Percentiles rank a stretch among this genome's conserved stretches.
Conservation (phyloP, 345 rosid species). For the Bretschneidera sinensis region DNA sequence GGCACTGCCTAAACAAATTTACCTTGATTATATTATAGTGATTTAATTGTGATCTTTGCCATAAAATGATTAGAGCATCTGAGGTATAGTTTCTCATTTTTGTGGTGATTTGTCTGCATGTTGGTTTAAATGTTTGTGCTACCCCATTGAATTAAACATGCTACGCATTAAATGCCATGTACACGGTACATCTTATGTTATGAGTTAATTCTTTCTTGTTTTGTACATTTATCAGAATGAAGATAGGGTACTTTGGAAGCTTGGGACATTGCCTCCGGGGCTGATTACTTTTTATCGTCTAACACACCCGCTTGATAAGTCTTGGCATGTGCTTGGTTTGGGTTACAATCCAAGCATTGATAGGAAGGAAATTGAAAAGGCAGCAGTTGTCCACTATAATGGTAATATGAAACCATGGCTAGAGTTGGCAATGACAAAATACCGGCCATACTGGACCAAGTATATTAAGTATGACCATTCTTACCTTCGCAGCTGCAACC, state of each 20-base stretch:
- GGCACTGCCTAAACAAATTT: no score
- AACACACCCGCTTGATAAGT: constrained; percentile 80
- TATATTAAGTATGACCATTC: constrained; percentile 90
- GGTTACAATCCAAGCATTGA: constrained; percentile 93
- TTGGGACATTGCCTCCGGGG: constrained; percentile 99
- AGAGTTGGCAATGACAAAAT: constrained; percentile 93
- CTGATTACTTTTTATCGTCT: constrained; percentile 86
- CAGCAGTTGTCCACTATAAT: constrained; percentile 93
- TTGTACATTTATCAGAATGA: constrained; percentile 61
- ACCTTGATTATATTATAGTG: no score
- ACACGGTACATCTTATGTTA: background rate
- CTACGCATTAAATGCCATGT: no score
- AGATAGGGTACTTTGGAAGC: constrained; percentile 92
- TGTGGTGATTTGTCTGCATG: no score
- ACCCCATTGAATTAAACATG: background rate
- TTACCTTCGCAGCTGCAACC: constrained; percentile 71
- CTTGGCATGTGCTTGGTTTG: constrained; percentile 97
- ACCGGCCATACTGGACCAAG: constrained; percentile 84
- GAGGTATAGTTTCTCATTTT: no score
- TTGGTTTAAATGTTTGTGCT: background rate
- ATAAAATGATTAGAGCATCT: no score
- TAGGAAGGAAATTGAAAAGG: constrained; percentile 72
- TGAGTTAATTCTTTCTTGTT: background rate
- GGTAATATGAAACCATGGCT: constrained; percentile 99
- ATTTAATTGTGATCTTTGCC: no score